Conservation (phyloP, 345 rosid genomes). For the Mercurialis annua region DNA sequence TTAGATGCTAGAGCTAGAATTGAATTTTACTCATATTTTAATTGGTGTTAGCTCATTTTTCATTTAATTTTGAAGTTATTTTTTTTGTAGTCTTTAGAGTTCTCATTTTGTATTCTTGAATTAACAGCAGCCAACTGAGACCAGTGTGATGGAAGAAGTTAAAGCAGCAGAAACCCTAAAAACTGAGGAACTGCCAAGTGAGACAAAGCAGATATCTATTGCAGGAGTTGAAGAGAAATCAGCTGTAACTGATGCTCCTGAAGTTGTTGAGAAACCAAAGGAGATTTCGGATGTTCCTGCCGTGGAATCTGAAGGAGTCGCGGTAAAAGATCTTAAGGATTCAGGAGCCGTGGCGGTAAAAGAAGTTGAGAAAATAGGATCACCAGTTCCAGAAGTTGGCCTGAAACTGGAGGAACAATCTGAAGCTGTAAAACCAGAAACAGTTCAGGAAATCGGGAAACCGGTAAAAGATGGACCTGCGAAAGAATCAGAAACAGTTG, state of each 20-base stretch:
- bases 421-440: not conserved
- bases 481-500: not conserved
- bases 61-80: not conserved
- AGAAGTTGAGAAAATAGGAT: not conserved
- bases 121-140: slow-evolving; percentile 8
- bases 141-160: slow-evolving; percentile 6
- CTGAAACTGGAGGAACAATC: slow-evolving; percentile 6
- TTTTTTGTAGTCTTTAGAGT: not conserved
- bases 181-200: not conserved
- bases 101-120: not conserved
- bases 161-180: slow-evolving; percentile 2
- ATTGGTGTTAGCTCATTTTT: not conserved
- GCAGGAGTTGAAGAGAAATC: slow-evolving; percentile 9
- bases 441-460: not conserved
- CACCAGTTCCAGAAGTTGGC: not conserved
- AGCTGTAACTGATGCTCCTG: slow-evolving; percentile 1
- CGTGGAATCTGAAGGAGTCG: not conserved
- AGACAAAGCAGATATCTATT: not conserved
- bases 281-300: slow-evolving; percentile 12
- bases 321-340: not conserved
- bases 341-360: not conserved
- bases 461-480: not conserved
- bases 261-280: slow-evolving; percentile 7
- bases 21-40: not conserved
- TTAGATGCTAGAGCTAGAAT: not conserved